Conservation (phyloP, 2,329 filamentous ascomycete species). For the Leptoxyphium fumago region DNA sequence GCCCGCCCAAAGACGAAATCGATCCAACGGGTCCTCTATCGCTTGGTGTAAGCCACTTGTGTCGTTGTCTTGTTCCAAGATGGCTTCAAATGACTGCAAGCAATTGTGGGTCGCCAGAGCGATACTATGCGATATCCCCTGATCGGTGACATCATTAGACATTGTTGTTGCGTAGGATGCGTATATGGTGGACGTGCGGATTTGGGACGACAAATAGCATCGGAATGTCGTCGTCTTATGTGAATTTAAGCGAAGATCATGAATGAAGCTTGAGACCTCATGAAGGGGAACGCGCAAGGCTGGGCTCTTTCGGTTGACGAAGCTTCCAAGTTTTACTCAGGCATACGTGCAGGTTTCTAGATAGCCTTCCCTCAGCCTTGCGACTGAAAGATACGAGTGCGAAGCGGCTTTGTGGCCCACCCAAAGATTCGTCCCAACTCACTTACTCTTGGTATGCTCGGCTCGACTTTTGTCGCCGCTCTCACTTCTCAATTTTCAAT, state of each 20-base stretch:
- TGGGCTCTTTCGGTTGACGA: background rate
- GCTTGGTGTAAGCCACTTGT: background rate
- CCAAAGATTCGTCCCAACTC: too few species aligned
- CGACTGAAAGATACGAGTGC: background rate
- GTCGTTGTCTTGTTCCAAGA: background rate
- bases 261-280: background rate
- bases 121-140: background rate
- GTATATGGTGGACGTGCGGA: background rate
- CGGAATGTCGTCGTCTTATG: too few species aligned
- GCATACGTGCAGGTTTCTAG: too few species aligned
- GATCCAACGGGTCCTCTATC: slow-evolving; percentile 3
- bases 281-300: background rate
- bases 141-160: background rate
- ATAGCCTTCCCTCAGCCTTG: background rate
- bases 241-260: too few species aligned
- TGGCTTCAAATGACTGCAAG: background rate
- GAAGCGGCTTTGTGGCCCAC: too few species aligned
- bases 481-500: too few species aligned
- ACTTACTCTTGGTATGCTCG: too few species aligned
- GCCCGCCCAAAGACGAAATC: slow-evolving; percentile 17
- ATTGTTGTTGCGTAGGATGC: background rate
- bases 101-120: background rate
- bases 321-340: too few species aligned
- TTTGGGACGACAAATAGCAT: too few species aligned
- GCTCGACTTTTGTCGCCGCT: too few species aligned